phyloP scores from a whole-genome alignment of 2,329 filamentous ascomycete genomes.

The Ophiostoma populinum region DNA sequence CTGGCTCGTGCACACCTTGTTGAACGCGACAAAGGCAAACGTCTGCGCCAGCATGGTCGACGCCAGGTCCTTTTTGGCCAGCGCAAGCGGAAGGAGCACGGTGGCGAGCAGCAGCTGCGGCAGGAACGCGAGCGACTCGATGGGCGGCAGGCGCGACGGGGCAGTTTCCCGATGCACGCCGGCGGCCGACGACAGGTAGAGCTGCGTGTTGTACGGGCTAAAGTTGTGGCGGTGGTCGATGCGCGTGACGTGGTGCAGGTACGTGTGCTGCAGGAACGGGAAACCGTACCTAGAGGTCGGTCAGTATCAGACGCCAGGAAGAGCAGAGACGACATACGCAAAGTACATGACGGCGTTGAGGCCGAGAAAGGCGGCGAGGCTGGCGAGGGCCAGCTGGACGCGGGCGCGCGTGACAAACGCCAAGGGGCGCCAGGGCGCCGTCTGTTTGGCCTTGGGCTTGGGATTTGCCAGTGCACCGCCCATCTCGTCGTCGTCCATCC shows the following conservation, averaged over 20 bases:
- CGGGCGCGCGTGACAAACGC: slow-evolving; percentile 36
- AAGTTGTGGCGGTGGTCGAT: slow-evolving; percentile 98
- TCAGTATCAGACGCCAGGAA: no score
- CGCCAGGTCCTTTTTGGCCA: slow-evolving; percentile 69
- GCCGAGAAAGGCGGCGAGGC: slow-evolving; percentile 52
- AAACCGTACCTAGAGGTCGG: slow-evolving; percentile 50
- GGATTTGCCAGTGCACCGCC: slow-evolving; percentile 2
- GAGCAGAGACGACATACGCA: slow-evolving; percentile 30
- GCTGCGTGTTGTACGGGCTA: slow-evolving; percentile 81
- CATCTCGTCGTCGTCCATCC: slow-evolving; percentile 46
- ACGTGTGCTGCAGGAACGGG: slow-evolving; percentile 79
- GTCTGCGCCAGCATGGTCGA: slow-evolving; percentile 86
- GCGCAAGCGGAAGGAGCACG: slow-evolving; percentile 46
- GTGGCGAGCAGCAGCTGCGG: slow-evolving; percentile 74
- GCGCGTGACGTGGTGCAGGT: slow-evolving; percentile 78
- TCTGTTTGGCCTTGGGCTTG: background rate
- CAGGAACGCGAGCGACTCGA: slow-evolving; percentile 74
- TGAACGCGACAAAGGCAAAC: slow-evolving; percentile 92
- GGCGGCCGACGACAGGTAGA: slow-evolving; percentile 66
- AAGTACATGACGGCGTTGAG: slow-evolving; percentile 69
- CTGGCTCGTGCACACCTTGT: slow-evolving; percentile 98
- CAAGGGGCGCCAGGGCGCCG: slow-evolving; percentile 8
- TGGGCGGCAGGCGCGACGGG: slow-evolving; percentile 17
- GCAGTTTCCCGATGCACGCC: slow-evolving; percentile 13
- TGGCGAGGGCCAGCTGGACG: slow-evolving; percentile 41